These are phyloP conservation scores for Ogataea paradorogensis DNA, from an alignment of 805 yeast species.

Conservation along the genomic window DNA sequence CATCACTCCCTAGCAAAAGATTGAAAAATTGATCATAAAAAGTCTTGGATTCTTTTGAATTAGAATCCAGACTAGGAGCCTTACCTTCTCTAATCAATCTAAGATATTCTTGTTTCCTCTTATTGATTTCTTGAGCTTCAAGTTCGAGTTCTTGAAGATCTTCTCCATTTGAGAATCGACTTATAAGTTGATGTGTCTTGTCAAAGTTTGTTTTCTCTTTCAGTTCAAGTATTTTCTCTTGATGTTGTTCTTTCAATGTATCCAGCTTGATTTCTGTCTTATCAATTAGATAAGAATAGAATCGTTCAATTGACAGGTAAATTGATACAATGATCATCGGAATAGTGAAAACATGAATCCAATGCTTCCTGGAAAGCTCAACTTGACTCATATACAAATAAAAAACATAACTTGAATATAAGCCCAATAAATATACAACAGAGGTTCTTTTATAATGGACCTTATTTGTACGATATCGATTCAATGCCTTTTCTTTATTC, in stretches of 20 bases:
- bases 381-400: slow-evolving; percentile 18
- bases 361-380: slow-evolving; percentile 1
- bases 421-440: slow-evolving; percentile 18
- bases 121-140: slow-evolving; percentile 42
- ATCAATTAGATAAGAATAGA: slow-evolving; percentile 22
- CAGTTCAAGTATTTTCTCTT: slow-evolving; percentile 35
- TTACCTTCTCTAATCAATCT: slow-evolving; percentile 33
- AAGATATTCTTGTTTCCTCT: slow-evolving; percentile 39
- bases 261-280: slow-evolving; percentile 25
- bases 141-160: slow-evolving; percentile 40
- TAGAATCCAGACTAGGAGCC: slow-evolving; percentile 10
- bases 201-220: slow-evolving; percentile 64
- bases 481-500: slow-evolving; percentile 23
- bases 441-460: slow-evolving; percentile 17
- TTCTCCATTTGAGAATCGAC: slow-evolving; percentile 55
- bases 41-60: slow-evolving; percentile 12
- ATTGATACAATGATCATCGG: slow-evolving; percentile 19
- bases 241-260: slow-evolving; percentile 32
- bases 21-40: slow-evolving; percentile 38
- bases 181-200: slow-evolving; percentile 69
- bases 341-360: slow-evolving; percentile 3
- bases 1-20: slow-evolving; percentile 59
- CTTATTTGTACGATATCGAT: slow-evolving; percentile 16
- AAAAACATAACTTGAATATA: slow-evolving; percentile 25
- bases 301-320: slow-evolving; percentile 15